Evolutionary conservation across 257 asterid genomes (phyloP), one percentile per base, ranked within the genome.

Genomic region (Thymus quinquecostatus): DNA sequence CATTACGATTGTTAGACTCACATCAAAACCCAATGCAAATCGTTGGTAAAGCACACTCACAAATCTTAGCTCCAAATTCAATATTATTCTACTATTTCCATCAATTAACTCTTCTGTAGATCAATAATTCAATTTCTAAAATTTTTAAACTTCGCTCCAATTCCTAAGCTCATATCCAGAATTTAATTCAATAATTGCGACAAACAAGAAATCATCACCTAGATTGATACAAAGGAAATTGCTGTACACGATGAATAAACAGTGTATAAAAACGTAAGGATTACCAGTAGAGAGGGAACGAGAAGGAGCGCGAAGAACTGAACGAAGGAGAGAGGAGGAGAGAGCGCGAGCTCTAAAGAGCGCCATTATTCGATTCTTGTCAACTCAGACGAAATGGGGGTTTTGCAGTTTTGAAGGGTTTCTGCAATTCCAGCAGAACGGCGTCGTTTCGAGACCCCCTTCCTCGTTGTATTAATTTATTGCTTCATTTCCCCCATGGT

Each of bases 251-350:
- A 64, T 27, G 3, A 56, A 47, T 5, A 10, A 5, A 44, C 9
- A 77, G 8, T 55, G 2, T 9, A 2, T 29, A 9, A 1, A 1
- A 53, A 2, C 6, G 2, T 27, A 5, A 14, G 12, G 36, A 29
- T 36, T 70, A 79, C 84, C 77, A 4, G 86, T 64, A 66, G 82
- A 77, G 47, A 82, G 59, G 63, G 76, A 40, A 11, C 84, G 82
- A 2, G 81, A 73, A 13, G 76, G 57, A 63, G 78, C 34, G 44
- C 6, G 78, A 50, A 66, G 69, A 74, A 64, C 1, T 6, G 87
- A 77, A 47, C 84, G 87, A 36, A 79, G 49, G 64, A 82, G 72
- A 71, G 74, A 44, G 41, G 77, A 40, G 66, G 83, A 80, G 43
- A 66, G 71, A 21, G 47, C 34, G 50, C 84, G 81, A 62, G 73